phyloP scores from a whole-genome alignment of 2,329 filamentous ascomycete genomes.

The Penicillium glabrum region DNA sequence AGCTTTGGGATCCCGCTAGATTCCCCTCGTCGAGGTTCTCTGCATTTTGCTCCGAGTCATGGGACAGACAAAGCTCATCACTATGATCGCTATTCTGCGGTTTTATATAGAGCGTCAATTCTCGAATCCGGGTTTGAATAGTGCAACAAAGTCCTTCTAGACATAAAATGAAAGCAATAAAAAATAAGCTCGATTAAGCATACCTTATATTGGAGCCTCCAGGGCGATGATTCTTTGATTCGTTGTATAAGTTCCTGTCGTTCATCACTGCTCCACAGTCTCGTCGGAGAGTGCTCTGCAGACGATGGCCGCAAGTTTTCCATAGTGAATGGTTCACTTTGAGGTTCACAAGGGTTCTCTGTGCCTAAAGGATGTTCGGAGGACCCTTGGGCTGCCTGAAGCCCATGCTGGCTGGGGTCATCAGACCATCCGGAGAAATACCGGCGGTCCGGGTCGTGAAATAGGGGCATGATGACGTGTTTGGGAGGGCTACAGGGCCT shows the following conservation, averaged over 20 bases:
- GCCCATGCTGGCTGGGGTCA: constrained; percentile 14
- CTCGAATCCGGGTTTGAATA: not conserved
- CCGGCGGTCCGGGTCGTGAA: constrained; percentile 35
- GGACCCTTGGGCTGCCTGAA: constrained; percentile 10
- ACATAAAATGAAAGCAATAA: not conserved
- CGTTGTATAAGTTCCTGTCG: constrained; percentile 79
- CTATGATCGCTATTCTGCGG: not conserved
- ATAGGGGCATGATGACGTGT: constrained; percentile 35
- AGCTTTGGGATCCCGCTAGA: constrained; percentile 3
- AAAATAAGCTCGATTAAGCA: constrained; percentile 17
- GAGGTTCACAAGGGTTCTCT: constrained; percentile 1
- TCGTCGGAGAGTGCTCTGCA: constrained; percentile 17
- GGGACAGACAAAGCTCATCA: constrained; percentile 20
- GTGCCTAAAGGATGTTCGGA: constrained; percentile 15
- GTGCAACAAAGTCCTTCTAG: not conserved
- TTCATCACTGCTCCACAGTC: constrained; percentile 49
- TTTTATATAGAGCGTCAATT: constrained; percentile 12
- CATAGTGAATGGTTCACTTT: not conserved
- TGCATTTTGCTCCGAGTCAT: constrained; percentile 24
- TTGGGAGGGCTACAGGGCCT: constrained; percentile 14
- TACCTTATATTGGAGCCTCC: constrained; percentile 66
- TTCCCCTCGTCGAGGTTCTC: constrained; percentile 14
- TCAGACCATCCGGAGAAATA: constrained; percentile 28
- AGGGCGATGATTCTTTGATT: constrained; percentile 78
- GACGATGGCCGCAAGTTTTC: constrained; percentile 10